Base-by-base conservation (phyloP, 176 grass and related monocot genomes). In the Pontederia crassipes region DNA sequence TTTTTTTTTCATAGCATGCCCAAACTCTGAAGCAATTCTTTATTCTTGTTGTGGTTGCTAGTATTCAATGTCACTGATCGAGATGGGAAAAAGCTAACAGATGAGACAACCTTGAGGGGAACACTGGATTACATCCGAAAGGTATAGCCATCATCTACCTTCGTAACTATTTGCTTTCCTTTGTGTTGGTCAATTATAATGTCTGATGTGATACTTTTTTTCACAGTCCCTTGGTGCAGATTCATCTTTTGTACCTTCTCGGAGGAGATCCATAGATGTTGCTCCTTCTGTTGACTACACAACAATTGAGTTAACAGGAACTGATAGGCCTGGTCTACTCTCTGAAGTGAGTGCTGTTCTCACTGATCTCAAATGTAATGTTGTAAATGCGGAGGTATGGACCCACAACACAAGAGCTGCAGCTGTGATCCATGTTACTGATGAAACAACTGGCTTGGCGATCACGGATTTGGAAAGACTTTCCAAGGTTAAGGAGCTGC, bases 41-140 rank as follows among this genome's bases (percentile, higher is more conserved):
- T 50, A 0, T 12, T 26, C 46, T 28, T 28, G 13, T 11, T 64
- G n/a, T 18, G 49, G 12, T 8, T 17, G n/a, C 14, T 48, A 65
- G 62, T 65, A 17, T 50, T 65, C 62, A 65, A 65, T 6, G 62
- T 65, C 6, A 65, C 62, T 9, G 62, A 65, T 65, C 14, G 18
- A 8, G 45, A 49, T 17, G 62, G 62, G 10, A 51, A 51, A 2
- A 65, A 65, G 14, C 16, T 65, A 9, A 13, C 11, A 14, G 62
- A 65, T 20, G 11, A 49, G 5, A 50, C 48, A 48, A 65, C 28
- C 47, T 48, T 65, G 4, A 2, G 29, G 29, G 29, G 29, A 35
- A 35, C 29, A 35, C 29, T 35, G 29, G 29, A 35, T 35, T 35
- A 35, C 29, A 35, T 35, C 29, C 29, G 29, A 35, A 35, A 35